Base-by-base conservation (phyloP, 1,284 basidiomycete genomes). In the Ustilago lituana region DNA sequence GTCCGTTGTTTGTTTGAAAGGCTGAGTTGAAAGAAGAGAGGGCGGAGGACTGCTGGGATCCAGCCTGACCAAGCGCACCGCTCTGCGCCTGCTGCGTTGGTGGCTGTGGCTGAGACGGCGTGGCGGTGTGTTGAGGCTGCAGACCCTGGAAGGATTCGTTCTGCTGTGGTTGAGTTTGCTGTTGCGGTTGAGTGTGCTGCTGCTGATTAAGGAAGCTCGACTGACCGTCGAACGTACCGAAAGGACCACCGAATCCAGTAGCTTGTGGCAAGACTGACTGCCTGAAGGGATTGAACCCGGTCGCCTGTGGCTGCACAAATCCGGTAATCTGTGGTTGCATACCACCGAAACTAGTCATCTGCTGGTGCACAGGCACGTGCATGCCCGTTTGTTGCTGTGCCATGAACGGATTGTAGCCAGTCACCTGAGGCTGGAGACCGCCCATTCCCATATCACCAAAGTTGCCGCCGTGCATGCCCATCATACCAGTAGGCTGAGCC, bases 261-360 rank as follows among this genome's bases (percentile, higher is more conserved):
- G 80, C 77, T 12, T 83, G 75, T 32, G 76, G 62, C 62, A 72
- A 73, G 46, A 78, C 29, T 36, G 60, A 68, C 54, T 60, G 65
- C 17, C 89, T 83, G 86, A 92, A 91, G 0, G 89, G 88, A 77
- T 91, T 91, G 36, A 86, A 85, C 4, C 91, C 92, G 1, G 92
- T 94, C 19, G 83, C 74, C 80, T 92, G 91, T 20, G 90, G 88
- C 59, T 89, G 84, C 56, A 91, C 65, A 83, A 85, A 85, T 69
- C 71, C 73, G 9, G 83, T 82, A 50, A 71, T 69, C 57, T 84
- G 84, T 8, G 80, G 75, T 52, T 81, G 79, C 52, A 57, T 57
- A 10, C 58, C 63, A 17, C 49, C 74, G 54, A 53, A 69, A 11
- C 89, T 89, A 1, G 89, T 90, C 61, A 85, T 82, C 74, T 91